Evolutionary conservation across 2,329 filamentous ascomycete genomes (phyloP).

Genomic region (Blastomyces parvus): DNA sequence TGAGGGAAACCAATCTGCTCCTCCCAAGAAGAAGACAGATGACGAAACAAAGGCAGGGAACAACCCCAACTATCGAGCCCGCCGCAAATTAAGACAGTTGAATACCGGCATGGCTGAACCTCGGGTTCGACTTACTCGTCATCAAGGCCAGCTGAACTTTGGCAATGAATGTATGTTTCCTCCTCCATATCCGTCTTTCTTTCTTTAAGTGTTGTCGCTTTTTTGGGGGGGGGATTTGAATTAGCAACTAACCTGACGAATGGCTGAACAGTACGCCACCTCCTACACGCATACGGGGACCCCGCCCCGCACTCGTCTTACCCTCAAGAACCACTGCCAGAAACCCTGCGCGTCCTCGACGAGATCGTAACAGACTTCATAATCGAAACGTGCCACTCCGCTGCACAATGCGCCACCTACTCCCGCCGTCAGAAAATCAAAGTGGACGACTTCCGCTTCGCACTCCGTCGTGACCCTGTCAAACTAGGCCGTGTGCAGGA

Average conservation of each 20-base stretch:
- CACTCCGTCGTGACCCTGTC: slow-evolving; percentile 70
- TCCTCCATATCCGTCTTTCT: neutral
- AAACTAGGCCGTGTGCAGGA: slow-evolving; percentile 86
- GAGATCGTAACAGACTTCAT: slow-evolving; percentile 96
- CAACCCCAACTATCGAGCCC: neutral
- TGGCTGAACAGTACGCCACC: slow-evolving; percentile 28
- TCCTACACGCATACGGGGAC: slow-evolving; percentile 39
- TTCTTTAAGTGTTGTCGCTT: neutral
- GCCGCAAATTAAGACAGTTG: slow-evolving; percentile 4
- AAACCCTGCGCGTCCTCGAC: slow-evolving; percentile 79
- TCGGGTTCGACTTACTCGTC: slow-evolving; percentile 65
- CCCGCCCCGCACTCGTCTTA: slow-evolving; percentile 51
- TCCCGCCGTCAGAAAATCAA: slow-evolving; percentile 93
- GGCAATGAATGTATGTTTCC: slow-evolving; percentile 54
- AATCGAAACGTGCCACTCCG: slow-evolving; percentile 84
- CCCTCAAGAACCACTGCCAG: slow-evolving; percentile 63
- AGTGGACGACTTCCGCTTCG: slow-evolving; percentile 95
- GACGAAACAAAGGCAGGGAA: neutral
- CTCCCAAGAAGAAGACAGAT: neutral
- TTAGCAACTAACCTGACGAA: neutral
- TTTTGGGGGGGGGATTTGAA: neutral
- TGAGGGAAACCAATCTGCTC: neutral
- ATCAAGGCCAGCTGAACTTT: slow-evolving; percentile 78
- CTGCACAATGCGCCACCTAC: slow-evolving; percentile 74
- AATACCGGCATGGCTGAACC: slow-evolving; percentile 54